These are phyloP conservation scores for Hymenoscyphus linearis DNA, from an alignment of 2,329 filamentous ascomycete species.

Conservation along the genomic window DNA sequence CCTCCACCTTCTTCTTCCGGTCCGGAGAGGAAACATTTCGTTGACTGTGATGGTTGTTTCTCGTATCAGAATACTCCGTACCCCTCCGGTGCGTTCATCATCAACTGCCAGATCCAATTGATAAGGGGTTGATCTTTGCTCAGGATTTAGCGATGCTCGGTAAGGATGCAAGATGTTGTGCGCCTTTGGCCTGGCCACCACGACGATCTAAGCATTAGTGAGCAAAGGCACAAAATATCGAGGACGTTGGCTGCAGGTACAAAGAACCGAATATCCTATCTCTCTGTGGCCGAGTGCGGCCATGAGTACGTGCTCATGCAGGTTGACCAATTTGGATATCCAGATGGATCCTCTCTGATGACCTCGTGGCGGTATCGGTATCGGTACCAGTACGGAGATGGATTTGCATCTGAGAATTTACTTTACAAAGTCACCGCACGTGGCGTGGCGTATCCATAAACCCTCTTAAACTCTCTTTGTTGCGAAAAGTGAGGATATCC, in stretches of 20 bases:
- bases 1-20: constrained; percentile 2
- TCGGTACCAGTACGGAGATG: background rate
- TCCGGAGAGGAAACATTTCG: background rate
- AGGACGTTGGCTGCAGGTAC: background rate
- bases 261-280: background rate
- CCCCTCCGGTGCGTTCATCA: background rate
- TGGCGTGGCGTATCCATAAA: background rate
- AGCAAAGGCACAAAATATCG: background rate
- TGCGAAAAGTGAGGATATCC: background rate
- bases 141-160: background rate
- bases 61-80: background rate
- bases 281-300: background rate
- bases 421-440: background rate
- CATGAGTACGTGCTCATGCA: constrained; percentile 1
- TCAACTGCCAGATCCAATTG: background rate
- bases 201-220: background rate
- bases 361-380: background rate
- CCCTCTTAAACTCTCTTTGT: background rate
- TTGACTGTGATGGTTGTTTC: constrained; percentile 3
- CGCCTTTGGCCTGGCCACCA: constrained; percentile 2
- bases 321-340: background rate
- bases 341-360: background rate
- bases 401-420: background rate
- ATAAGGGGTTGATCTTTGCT: background rate
- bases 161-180: constrained; percentile 1